These are phyloP conservation scores for Pittosporum tobira DNA, from an alignment of 129 eudicot species.

Conservation along the genomic window DNA sequence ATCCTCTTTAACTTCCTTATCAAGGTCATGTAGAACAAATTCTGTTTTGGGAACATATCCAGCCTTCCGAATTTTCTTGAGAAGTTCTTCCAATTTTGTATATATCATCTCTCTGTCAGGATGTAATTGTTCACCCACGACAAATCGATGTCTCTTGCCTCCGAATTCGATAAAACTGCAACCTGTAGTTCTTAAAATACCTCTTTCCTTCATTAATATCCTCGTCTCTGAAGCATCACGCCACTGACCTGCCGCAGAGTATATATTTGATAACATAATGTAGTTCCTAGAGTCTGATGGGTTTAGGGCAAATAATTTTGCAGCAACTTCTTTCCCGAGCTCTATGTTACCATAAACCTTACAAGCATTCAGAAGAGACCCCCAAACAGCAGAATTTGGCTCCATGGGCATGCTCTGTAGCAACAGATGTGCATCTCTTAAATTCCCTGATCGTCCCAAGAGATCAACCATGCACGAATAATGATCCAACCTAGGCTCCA, in stretches of 20 bases:
- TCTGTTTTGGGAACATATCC: slow-evolving; percentile 31
- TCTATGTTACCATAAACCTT: slow-evolving; percentile 32
- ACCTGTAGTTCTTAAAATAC: slow-evolving; percentile 26
- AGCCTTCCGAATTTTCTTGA: slow-evolving; percentile 20
- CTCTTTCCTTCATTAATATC: slow-evolving; percentile 31
- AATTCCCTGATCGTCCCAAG: slow-evolving; percentile 33
- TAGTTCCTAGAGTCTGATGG: slow-evolving; percentile 42
- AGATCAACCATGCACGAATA: slow-evolving; percentile 57
- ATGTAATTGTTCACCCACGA: slow-evolving; percentile 34
- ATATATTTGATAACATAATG: slow-evolving; percentile 40
- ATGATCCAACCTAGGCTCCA: slow-evolving; percentile 42
- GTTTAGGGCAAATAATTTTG: slow-evolving; percentile 24
- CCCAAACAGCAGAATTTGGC: slow-evolving; percentile 52
- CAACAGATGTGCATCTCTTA: slow-evolving; percentile 28
- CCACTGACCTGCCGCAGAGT: slow-evolving; percentile 46
- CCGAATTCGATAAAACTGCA: slow-evolving; percentile 38
- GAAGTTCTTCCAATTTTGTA: slow-evolving; percentile 24
- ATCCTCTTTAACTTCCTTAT: slow-evolving; percentile 34
- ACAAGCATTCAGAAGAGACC: slow-evolving; percentile 48
- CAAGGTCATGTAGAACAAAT: slow-evolving; percentile 34
- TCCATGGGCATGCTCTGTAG: slow-evolving; percentile 48
- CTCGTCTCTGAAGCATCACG: slow-evolving; percentile 33
- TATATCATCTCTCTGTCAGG: slow-evolving; percentile 20
- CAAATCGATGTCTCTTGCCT: slow-evolving; percentile 28
- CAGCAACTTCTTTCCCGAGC: slow-evolving; percentile 42